These are phyloP conservation scores for Diutina sp. DNA, from an alignment of 1,139 yeast species.

Conservation along the genomic window DNA sequence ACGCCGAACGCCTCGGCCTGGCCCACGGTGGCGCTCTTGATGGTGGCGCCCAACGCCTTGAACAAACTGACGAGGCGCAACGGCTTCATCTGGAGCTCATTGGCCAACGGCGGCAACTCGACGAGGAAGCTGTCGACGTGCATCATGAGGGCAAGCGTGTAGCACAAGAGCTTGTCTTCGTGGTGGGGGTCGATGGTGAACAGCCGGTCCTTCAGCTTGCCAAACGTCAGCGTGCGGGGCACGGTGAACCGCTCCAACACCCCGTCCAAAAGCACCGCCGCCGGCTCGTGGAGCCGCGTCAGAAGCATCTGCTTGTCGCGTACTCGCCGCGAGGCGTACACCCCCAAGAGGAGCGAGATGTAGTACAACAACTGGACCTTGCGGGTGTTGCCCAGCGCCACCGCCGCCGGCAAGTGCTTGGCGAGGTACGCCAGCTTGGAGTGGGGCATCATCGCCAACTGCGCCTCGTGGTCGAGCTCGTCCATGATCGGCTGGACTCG, in stretches of 20 bases:
- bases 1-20: slow-evolving; percentile 82
- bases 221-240: slow-evolving; percentile 50
- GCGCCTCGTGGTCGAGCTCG: slow-evolving; percentile 34
- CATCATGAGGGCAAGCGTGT: slow-evolving; percentile 57
- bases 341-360: slow-evolving; percentile 67
- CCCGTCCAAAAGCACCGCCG: slow-evolving; percentile 65
- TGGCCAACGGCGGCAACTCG: slow-evolving; percentile 72
- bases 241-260: slow-evolving; percentile 60
- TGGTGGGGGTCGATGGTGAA: slow-evolving; percentile 74
- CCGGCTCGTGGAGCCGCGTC: slow-evolving; percentile 52
- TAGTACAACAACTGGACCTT: slow-evolving; percentile 65
- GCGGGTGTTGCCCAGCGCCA: slow-evolving; percentile 32
- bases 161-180: slow-evolving; percentile 79
- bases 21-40: slow-evolving; percentile 62
- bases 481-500: slow-evolving; percentile 44
- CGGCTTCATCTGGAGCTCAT: slow-evolving; percentile 76
- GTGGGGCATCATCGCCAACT: slow-evolving; percentile 51
- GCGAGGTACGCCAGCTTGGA: slow-evolving; percentile 41
- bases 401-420: slow-evolving; percentile 31
- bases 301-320: slow-evolving; percentile 47
- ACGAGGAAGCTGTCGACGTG: slow-evolving; percentile 67
- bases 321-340: slow-evolving; percentile 60
- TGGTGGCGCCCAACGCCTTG: slow-evolving; percentile 71
- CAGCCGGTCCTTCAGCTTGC: slow-evolving; percentile 61
- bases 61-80: slow-evolving; percentile 56